These are phyloP conservation scores for Clonostachys byssicola DNA, from an alignment of 2,329 filamentous ascomycete species.

Conservation along the genomic window DNA sequence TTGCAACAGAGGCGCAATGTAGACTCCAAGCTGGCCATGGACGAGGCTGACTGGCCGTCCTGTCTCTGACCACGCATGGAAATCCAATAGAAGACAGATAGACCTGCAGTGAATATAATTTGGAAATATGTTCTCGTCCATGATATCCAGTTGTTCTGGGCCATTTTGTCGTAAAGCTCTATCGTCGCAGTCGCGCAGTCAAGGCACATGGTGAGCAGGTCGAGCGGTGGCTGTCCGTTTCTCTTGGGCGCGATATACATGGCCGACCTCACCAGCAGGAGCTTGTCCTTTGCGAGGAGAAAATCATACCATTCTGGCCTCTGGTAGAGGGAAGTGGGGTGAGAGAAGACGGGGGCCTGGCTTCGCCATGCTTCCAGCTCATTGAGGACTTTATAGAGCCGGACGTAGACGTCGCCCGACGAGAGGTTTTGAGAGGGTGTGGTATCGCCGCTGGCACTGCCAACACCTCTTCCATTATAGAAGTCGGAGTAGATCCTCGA, in stretches of 20 bases:
- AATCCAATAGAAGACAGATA: conserved; percentile 26
- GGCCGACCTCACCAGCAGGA: conserved; percentile 31
- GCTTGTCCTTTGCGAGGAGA: conserved; percentile 29
- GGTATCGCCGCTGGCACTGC: neutral
- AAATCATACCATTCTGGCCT: conserved; percentile 38
- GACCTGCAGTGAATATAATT: conserved; percentile 36
- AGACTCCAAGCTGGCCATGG: neutral
- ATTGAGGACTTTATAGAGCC: neutral
- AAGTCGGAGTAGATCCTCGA: conserved; percentile 28
- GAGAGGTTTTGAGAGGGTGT: neutral
- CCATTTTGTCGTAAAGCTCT: conserved; percentile 27
- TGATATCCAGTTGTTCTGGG: conserved; percentile 25
- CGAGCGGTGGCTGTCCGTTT: conserved; percentile 20
- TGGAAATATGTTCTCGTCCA: conserved; percentile 44
- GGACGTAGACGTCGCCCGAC: neutral
- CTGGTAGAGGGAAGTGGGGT: conserved; percentile 30
- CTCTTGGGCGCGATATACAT: conserved; percentile 29
- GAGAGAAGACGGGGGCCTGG: neutral
- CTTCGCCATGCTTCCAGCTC: conserved; percentile 1
- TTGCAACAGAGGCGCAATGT: neutral
- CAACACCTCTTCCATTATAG: conserved; percentile 2
- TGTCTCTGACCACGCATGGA: conserved; percentile 2
- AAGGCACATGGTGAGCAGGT: conserved; percentile 24
- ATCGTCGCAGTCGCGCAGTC: conserved; percentile 28
- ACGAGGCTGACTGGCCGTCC: too few species aligned